A percentile compares a stretch with the other conserved stretches of the same genome.
Evolutionary conservation across 2,329 filamentous ascomycete genomes (phyloP).

Genomic region (Pestalotiopsis sp.): DNA sequence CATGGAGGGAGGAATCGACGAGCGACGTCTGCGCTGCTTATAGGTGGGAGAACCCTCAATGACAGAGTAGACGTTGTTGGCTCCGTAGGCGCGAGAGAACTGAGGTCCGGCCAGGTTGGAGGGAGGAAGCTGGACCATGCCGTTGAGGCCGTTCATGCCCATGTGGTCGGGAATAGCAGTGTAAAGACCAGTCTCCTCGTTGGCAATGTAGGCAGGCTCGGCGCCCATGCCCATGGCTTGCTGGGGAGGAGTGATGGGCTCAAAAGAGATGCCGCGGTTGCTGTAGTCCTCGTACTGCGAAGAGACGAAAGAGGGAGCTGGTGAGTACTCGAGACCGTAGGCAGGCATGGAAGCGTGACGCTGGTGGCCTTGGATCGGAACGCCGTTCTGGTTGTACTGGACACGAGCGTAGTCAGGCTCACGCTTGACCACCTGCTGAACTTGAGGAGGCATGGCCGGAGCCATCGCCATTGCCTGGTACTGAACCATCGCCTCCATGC

Average conservation of each 20-base stretch:
- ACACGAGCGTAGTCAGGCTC: conserved; percentile 81
- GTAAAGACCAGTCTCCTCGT: conserved; percentile 95
- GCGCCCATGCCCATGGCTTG: conserved; percentile 77
- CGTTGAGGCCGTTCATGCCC: conserved; percentile 72
- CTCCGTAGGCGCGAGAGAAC: conserved; percentile 71
- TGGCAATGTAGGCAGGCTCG: conserved; percentile 96
- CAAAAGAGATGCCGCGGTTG: conserved; percentile 92
- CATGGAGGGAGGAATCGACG: conserved; percentile 83
- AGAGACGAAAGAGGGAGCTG: conserved; percentile 96
- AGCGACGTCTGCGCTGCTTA: conserved; percentile 92
- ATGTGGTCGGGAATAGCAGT: conserved; percentile 90
- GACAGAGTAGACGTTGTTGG: conserved; percentile 86
- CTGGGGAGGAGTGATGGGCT: conserved; percentile 94
- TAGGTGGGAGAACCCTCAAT: conserved; percentile 98
- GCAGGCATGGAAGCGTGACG: conserved; percentile 98
- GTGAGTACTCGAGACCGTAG: conserved; percentile 93
- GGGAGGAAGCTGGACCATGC: conserved; percentile 87
- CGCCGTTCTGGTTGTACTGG: conserved; percentile 90
- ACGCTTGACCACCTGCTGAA: conserved; percentile 71
- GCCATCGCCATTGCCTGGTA: conserved; percentile 72
- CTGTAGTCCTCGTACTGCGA: conserved; percentile 98
- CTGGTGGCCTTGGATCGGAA: conserved; percentile 84
- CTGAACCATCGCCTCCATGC: conserved; percentile 72
- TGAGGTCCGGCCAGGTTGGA: conserved; percentile 80
- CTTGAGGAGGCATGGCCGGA: conserved; percentile 65